Conservation (phyloP, 1,284 basidiomycete genomes). For the Irpex lacteus region DNA sequence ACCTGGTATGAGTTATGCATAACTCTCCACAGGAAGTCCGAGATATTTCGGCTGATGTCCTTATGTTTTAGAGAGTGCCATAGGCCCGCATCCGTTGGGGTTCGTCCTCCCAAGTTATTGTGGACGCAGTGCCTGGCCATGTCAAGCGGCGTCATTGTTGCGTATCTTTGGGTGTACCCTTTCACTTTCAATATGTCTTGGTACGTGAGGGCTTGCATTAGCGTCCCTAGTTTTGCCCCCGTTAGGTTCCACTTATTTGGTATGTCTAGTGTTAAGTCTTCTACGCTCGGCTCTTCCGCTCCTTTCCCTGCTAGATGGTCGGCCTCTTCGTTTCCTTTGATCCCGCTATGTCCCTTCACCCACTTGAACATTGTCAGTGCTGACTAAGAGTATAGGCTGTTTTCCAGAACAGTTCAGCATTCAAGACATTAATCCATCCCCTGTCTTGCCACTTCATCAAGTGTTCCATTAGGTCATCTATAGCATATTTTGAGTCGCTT, state of each 20-base stretch:
- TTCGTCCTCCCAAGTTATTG: not conserved
- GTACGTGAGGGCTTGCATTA: conserved; percentile 18
- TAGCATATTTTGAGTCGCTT: conserved; percentile 5
- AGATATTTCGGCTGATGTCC: conserved; percentile 21
- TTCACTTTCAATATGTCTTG: not conserved
- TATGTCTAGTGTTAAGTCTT: conserved; percentile 6
- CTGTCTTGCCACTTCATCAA: conserved; percentile 4
- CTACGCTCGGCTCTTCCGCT: conserved; percentile 4
- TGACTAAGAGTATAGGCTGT: conserved; percentile 12
- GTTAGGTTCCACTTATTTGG: conserved; percentile 3
- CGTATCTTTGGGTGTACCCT: not conserved
- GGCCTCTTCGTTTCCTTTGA: conserved; percentile 23
- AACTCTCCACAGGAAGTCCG: conserved; percentile 28
- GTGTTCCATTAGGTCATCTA: conserved; percentile 9
- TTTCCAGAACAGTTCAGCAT: not conserved
- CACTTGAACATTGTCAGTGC: conserved; percentile 23
- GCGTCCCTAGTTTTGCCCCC: conserved; percentile 12
- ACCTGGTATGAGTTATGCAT: conserved; percentile 27
- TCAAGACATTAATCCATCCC: conserved; percentile 3
- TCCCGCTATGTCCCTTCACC: conserved; percentile 27
- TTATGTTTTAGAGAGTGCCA: conserved; percentile 14
- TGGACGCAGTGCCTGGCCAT: not conserved
- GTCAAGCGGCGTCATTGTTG: not conserved
- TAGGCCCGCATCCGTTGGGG: not conserved
- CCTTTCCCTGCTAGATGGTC: conserved; percentile 22